These are phyloP conservation scores for Skeletonema tropicum DNA, from an alignment of 108 stramenopile species.

Conservation along the genomic window DNA sequence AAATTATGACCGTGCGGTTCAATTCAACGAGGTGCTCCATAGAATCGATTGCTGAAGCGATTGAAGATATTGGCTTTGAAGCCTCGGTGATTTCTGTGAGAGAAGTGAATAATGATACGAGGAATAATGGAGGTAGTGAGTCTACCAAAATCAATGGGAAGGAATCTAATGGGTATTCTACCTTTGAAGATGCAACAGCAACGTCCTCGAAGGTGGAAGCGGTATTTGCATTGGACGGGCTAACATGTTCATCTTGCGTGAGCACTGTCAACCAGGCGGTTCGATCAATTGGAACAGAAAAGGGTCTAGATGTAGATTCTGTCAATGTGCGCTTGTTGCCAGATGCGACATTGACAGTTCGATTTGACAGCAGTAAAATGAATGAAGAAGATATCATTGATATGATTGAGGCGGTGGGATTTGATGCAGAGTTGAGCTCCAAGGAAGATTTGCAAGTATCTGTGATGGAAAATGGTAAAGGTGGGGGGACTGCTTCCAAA, in stretches of 20 bases:
- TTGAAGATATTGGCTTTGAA: slow-evolving; percentile 49
- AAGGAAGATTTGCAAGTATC: slow-evolving; percentile 14
- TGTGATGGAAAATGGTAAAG: slow-evolving; percentile 13
- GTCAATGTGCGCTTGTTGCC: slow-evolving; percentile 50
- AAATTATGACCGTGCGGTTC: slow-evolving; percentile 18
- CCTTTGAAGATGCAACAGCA: slow-evolving; percentile 14
- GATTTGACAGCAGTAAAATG: slow-evolving; percentile 20
- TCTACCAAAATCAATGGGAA: slow-evolving; percentile 17
- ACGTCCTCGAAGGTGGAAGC: slow-evolving; percentile 14
- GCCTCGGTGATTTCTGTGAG: slow-evolving; percentile 26
- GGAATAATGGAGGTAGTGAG: not conserved
- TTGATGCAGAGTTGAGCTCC: slow-evolving; percentile 34
- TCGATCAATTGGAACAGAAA: slow-evolving; percentile 22
- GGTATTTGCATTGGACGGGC: slow-evolving; percentile 50
- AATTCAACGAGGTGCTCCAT: slow-evolving; percentile 13
- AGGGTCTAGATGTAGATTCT: slow-evolving; percentile 34
- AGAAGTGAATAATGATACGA: not conserved
- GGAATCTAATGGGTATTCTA: slow-evolving; percentile 20
- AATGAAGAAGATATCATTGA: slow-evolving; percentile 31
- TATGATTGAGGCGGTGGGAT: slow-evolving; percentile 46
- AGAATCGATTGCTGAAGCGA: slow-evolving; percentile 23
- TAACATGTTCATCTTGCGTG: slow-evolving; percentile 52
- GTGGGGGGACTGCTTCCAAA: not conserved
- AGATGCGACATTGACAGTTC: slow-evolving; percentile 42
- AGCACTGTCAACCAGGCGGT: slow-evolving; percentile 45